Evolutionary conservation across 2,329 filamentous ascomycete species (phyloP).

Genomic region (Dryadomyces sulphureus): DNA sequence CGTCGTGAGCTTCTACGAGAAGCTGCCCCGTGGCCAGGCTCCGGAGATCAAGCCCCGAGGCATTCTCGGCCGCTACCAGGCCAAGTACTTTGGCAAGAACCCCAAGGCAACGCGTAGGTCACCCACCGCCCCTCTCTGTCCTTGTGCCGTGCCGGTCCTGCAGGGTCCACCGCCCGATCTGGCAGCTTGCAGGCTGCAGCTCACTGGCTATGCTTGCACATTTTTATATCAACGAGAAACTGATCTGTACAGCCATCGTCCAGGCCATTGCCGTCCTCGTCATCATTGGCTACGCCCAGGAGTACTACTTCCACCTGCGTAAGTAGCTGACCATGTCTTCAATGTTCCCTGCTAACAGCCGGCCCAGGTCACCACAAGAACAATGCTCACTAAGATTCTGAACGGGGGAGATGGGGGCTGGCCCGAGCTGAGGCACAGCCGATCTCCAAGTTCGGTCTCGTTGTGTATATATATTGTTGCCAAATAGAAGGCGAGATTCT

Average conservation of each 20-base stretch:
- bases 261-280: conserved; percentile 71
- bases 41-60: conserved; percentile 72
- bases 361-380: conserved; percentile 95
- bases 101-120: conserved; percentile 72
- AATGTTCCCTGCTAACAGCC: background rate
- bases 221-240: too few species aligned
- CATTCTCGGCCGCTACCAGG: conserved; percentile 71
- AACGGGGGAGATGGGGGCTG: conserved; percentile 7
- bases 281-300: conserved; percentile 80
- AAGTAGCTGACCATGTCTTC: conserved; percentile 26
- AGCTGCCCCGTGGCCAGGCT: conserved; percentile 83
- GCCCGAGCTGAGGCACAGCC: conserved; percentile 2
- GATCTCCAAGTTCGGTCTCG: conserved; percentile 12
- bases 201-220: conserved; percentile 1
- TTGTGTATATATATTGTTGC: conserved; percentile 10
- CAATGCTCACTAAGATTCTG: conserved; percentile 77
- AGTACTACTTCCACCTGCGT: conserved; percentile 99
- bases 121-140: background rate
- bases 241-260: conserved; percentile 54
- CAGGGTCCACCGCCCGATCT: background rate
- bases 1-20: conserved; percentile 97
- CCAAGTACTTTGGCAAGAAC: conserved; percentile 92
- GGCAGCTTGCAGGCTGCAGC: background rate
- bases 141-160: conserved; percentile 2
- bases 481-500: conserved; percentile 20